phyloP scores from a whole-genome alignment of 306 rosid genomes.

The Begonia masoniana region DNA sequence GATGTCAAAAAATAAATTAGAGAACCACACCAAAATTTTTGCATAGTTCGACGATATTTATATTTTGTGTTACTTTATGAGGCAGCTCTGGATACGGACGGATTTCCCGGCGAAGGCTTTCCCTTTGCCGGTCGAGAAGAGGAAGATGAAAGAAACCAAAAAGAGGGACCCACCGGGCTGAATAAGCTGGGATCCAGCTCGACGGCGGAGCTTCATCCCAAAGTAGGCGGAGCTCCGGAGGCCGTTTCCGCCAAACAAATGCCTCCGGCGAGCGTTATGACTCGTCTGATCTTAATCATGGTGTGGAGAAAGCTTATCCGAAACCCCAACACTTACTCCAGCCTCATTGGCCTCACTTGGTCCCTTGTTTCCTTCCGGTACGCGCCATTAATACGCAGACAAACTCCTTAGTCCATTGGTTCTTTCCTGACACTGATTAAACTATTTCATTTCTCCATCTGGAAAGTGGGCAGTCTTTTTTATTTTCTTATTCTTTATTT shows the following conservation, averaged over 20 bases:
- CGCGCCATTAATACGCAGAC: slow-evolving; percentile 1
- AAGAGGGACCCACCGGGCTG: slow-evolving; percentile 39
- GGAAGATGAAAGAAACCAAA: slow-evolving; percentile 30
- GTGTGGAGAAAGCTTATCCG: slow-evolving; percentile 98
- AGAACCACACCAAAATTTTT: too few species aligned
- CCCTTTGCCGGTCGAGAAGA: slow-evolving; percentile 36
- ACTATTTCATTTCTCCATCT: not conserved
- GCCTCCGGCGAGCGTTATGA: slow-evolving; percentile 99
- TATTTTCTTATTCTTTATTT: slow-evolving; percentile 1
- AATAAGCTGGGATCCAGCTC: slow-evolving; percentile 69
- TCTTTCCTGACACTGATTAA: not conserved
- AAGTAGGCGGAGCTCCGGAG: slow-evolving; percentile 17
- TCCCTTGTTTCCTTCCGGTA: slow-evolving; percentile 76
- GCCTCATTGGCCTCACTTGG: slow-evolving; percentile 91
- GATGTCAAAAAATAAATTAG: too few species aligned
- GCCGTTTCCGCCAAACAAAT: slow-evolving; percentile 36
- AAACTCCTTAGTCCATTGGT: not conserved
- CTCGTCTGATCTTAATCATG: slow-evolving; percentile 89
- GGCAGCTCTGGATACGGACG: slow-evolving; percentile 33
- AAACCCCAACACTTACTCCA: slow-evolving; percentile 93
- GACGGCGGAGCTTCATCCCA: slow-evolving; percentile 66
- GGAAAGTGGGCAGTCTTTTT: not conserved
- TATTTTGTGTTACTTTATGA: not conserved
- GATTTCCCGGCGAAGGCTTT: slow-evolving; percentile 43
- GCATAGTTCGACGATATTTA: too few species aligned